Percentiles rank a stretch among this genome's conserved stretches.
These are phyloP conservation scores for Madurella fahalii DNA, from an alignment of 2,329 filamentous ascomycete genomes.

Conservation along the genomic window DNA sequence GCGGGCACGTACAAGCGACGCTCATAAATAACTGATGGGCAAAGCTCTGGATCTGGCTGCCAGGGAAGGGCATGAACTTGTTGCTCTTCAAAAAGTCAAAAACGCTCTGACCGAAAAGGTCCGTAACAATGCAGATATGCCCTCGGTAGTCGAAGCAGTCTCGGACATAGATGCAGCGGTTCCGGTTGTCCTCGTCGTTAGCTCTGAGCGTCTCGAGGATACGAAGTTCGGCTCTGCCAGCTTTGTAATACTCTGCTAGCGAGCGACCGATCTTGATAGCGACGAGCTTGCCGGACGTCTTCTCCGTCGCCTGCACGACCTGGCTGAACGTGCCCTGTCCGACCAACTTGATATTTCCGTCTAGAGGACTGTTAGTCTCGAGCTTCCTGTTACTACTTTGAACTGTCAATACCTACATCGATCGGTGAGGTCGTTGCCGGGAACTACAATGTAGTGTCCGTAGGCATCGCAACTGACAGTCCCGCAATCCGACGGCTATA, in stretches of 20 bases:
- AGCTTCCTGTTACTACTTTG: not conserved
- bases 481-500: slow-evolving; percentile 42
- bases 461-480: slow-evolving; percentile 87
- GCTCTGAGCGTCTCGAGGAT: slow-evolving; percentile 87
- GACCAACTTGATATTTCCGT: slow-evolving; percentile 82
- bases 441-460: slow-evolving; percentile 91
- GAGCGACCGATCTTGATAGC: slow-evolving; percentile 98
- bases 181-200: slow-evolving; percentile 87
- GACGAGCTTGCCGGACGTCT: slow-evolving; percentile 69
- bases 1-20: slow-evolving; percentile 72
- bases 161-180: slow-evolving; percentile 92
- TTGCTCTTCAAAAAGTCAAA: slow-evolving; percentile 98
- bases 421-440: slow-evolving; percentile 80
- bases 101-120: slow-evolving; percentile 84
- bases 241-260: slow-evolving; percentile 96
- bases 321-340: slow-evolving; percentile 98
- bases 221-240: slow-evolving; percentile 87
- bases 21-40: slow-evolving; percentile 95
- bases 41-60: slow-evolving; percentile 97
- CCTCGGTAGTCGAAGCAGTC: slow-evolving; percentile 97
- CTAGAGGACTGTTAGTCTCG: slow-evolving; percentile 41
- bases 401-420: slow-evolving; percentile 63
- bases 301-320: slow-evolving; percentile 88
- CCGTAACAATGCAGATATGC: slow-evolving; percentile 85
- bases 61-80: slow-evolving; percentile 92